Evolutionary conservation across 208 protist genomes (phyloP).

Genomic region (Crithidia acanthocephali): DNA sequence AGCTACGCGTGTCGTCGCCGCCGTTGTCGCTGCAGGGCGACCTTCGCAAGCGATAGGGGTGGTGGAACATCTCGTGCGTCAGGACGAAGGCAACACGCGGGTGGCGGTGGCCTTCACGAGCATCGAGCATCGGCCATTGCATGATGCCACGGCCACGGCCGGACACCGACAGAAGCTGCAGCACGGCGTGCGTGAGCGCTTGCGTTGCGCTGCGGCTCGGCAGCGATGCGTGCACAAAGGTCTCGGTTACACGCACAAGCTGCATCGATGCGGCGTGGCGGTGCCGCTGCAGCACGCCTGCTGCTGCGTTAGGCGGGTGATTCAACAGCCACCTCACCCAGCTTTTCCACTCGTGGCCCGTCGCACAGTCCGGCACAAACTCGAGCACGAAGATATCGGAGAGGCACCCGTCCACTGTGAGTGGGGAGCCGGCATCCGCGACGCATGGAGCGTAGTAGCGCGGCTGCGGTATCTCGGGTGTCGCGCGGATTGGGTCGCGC

Average conservation of each 20-base stretch:
- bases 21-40: not conserved
- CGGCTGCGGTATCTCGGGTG: slow-evolving; percentile 4
- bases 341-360: not conserved
- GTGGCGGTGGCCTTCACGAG: slow-evolving; percentile 8
- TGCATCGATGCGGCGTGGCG: not conserved
- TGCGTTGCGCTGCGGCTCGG: not conserved
- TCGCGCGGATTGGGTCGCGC: too few relatives aligned
- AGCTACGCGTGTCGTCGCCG: not conserved
- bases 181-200: not conserved
- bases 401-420: slow-evolving; percentile 34
- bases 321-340: not conserved
- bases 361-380: slow-evolving; percentile 13
- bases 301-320: not conserved
- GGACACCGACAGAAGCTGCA: not conserved
- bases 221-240: not conserved
- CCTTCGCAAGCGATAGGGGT: not conserved
- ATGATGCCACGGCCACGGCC: slow-evolving; percentile 13
- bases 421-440: slow-evolving; percentile 19
- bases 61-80: slow-evolving; percentile 17
- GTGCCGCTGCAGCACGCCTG: not conserved
- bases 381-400: slow-evolving; percentile 55
- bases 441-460: slow-evolving; percentile 36
- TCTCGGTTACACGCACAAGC: slow-evolving; percentile 5
- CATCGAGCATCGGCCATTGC: slow-evolving; percentile 24
- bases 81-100: slow-evolving; percentile 27